phyloP scores from a whole-genome alignment of 371 early-diverging fungal species.

The Nematocida sp. region DNA sequence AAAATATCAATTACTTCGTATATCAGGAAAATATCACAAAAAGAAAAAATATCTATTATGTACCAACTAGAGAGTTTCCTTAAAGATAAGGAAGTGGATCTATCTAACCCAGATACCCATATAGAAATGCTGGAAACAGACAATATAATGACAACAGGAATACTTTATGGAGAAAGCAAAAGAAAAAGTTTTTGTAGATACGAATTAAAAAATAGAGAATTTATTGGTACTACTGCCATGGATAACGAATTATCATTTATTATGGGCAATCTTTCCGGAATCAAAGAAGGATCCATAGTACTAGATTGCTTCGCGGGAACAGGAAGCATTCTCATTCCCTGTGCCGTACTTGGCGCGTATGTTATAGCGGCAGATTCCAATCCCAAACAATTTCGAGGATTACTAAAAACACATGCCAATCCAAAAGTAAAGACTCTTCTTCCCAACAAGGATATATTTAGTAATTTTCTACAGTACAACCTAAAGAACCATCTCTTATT shows the following conservation, averaged over 20 bases:
- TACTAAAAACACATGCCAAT: conserved; percentile 5
- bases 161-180: conserved; percentile 35
- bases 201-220: conserved; percentile 43
- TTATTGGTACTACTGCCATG: conserved; percentile 60
- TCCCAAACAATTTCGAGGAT: conserved; percentile 36
- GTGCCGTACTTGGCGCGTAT: conserved; percentile 40
- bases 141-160: background rate
- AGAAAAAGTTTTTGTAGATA: conserved; percentile 44
- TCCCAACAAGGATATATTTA: conserved; percentile 33
- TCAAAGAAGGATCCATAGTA: conserved; percentile 25
- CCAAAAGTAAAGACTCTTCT: conserved; percentile 44
- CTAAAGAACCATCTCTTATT: conserved; percentile 12
- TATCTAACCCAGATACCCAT: background rate
- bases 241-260: conserved; percentile 58
- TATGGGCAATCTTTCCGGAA: conserved; percentile 42
- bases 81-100: background rate
- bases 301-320: conserved; percentile 59
- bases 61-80: background rate
- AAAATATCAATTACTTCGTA: conserved; percentile 7
- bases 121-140: conserved; percentile 23
- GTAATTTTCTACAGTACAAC: conserved; percentile 52
- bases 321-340: conserved; percentile 55
- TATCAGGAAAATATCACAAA: background rate
- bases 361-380: conserved; percentile 57
- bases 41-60: conserved; percentile 1